A percentile compares a stretch with the other conserved stretches of the same genome.
Evolutionary conservation across 2,329 filamentous ascomycete genomes (phyloP).

Genomic region (Zasmidium citrigriseum): DNA sequence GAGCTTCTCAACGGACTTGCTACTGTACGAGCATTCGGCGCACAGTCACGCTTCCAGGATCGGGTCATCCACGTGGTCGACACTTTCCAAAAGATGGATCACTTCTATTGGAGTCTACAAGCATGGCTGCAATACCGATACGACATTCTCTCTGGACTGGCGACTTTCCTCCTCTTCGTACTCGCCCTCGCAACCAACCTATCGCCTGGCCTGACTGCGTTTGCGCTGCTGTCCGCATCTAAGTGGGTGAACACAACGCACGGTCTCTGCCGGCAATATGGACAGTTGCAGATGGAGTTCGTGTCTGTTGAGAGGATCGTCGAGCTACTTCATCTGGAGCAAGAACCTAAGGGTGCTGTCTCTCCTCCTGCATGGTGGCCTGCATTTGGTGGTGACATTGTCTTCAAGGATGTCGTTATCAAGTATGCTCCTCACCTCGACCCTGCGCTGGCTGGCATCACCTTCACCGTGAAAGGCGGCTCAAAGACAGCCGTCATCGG

Average conservation of each 20-base stretch:
- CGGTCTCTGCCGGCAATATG: slow-evolving; percentile 74
- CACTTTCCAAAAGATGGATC: slow-evolving; percentile 90
- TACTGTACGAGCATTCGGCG: slow-evolving; percentile 81
- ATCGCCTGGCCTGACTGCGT: slow-evolving; percentile 77
- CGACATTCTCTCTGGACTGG: slow-evolving; percentile 68
- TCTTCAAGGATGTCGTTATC: slow-evolving; percentile 75
- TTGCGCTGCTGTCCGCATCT: slow-evolving; percentile 73
- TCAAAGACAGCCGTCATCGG: slow-evolving; percentile 79
- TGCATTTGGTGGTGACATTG: slow-evolving; percentile 67
- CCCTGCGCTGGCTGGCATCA: slow-evolving; percentile 67
- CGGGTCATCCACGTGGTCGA: slow-evolving; percentile 80
- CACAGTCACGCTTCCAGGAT: slow-evolving; percentile 76
- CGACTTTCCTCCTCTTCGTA: slow-evolving; percentile 71
- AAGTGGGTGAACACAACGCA: slow-evolving; percentile 72
- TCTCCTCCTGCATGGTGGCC: slow-evolving; percentile 78
- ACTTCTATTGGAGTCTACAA: slow-evolving; percentile 89
- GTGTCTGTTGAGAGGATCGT: slow-evolving; percentile 86
- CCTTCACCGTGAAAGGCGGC: slow-evolving; percentile 74
- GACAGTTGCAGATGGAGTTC: slow-evolving; percentile 86
- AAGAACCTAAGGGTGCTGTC: slow-evolving; percentile 68
- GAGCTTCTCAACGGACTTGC: slow-evolving; percentile 82
- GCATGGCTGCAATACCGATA: slow-evolving; percentile 84
- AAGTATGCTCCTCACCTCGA: slow-evolving; percentile 78
- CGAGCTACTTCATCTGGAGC: slow-evolving; percentile 75
- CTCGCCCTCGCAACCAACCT: slow-evolving; percentile 75